Base-by-base conservation (phyloP, 371 early-diverging fungal species). In the Mucor piriformis region DNA sequence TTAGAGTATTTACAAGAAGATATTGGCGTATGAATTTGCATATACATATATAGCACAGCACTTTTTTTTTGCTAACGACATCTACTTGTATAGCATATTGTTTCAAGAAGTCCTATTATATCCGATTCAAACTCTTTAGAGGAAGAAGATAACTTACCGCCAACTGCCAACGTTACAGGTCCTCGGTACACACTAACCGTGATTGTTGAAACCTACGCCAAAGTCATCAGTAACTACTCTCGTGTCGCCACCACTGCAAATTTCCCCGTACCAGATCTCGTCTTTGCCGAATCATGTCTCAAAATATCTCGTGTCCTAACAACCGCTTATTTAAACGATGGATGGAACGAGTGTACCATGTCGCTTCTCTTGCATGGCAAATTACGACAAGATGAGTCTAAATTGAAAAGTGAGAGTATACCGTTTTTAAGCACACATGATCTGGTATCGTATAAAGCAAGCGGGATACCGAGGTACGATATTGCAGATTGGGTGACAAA, bases 401-500 rank as follows among this genome's bases (percentile, higher is more conserved):
- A 48, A 21, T 12, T 7, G 13, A 56, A 50, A 29, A 34, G 21
- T 6, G 18, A n/a, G 13, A 43, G 32, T 20, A 16, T 2, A 23
- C 8, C 24, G 8, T 42, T 27, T 25, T 8, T 44, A 4, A 43
- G 44, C 0, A 35, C 15, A n/a, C 6, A 47, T 0, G 49, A 35
- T 3, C 16, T 57, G 23, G 6, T 51, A n/a, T 49, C 2, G 54
- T 63, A 6, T 35, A 58, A 56, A 34, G 15, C 27, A 2, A 52
- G 50, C 40, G 61, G 61, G 1, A 72, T 80, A 3, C 57, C 79
- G 4, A 67, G 79, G 38, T 61, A 70, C 24, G 85, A 84, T 25
- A 77, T 88, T 49, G 69, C 79, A 15, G 73, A 82, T 50, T 89
- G 88, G 88, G 70, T 83, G 0, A 82, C 82, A 60, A 74, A 77